Conservation (phyloP, 257 asterid species). For the Petrea volubilis region DNA sequence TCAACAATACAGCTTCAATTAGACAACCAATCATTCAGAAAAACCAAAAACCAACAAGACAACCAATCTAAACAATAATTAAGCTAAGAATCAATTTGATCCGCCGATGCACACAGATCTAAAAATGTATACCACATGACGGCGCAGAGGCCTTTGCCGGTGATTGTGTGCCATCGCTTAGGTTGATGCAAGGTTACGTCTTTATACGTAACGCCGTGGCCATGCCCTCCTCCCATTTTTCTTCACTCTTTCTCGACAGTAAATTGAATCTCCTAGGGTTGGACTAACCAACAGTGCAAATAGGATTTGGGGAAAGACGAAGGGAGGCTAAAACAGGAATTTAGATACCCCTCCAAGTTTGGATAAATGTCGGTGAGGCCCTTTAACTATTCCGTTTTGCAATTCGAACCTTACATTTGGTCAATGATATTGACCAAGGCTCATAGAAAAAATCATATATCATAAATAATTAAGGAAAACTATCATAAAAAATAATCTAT, state of each 20-base stretch:
- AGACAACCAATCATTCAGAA: not conserved
- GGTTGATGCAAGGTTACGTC: slow-evolving; percentile 80
- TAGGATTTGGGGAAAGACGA: slow-evolving; percentile 24
- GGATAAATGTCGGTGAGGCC: slow-evolving; percentile 3
- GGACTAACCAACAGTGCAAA: slow-evolving; percentile 1
- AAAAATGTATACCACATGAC: slow-evolving; percentile 66
- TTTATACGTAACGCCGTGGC: slow-evolving; percentile 74
- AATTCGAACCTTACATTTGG: not conserved
- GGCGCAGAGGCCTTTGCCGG: slow-evolving; percentile 95
- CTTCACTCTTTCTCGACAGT: slow-evolving; percentile 1
- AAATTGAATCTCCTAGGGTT: slow-evolving; percentile 27
- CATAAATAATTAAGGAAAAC: no score
- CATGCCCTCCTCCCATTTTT: slow-evolving; percentile 69
- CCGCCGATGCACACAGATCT: slow-evolving; percentile 25
- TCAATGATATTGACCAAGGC: not conserved
- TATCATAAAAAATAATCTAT: no score
- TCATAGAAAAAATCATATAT: no score
- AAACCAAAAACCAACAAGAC: not conserved
- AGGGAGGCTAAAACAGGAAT: slow-evolving; percentile 3
- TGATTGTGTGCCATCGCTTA: slow-evolving; percentile 85
- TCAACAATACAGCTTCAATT: slow-evolving; percentile 7
- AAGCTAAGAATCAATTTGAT: not conserved
- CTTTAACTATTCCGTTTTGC: slow-evolving; percentile 1
- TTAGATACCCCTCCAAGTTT: slow-evolving; percentile 16
- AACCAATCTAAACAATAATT: not conserved